phyloP scores from a whole-genome alignment of 2,329 filamentous ascomycete species.

The Alternaria infectoria region DNA sequence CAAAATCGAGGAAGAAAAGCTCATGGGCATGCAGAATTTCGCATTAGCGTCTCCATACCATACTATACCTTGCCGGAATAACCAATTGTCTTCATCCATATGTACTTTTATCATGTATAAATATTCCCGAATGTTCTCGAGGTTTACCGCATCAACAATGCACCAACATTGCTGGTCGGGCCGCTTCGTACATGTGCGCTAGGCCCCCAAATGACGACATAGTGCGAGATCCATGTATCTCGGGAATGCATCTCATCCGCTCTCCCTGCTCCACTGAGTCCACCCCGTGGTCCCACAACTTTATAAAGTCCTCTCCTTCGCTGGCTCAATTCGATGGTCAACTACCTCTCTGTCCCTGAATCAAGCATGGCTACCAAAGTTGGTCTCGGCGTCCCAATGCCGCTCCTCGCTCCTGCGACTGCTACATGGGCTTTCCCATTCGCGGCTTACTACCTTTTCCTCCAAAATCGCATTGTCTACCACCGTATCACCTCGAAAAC shows the following conservation, averaged over 20 bases:
- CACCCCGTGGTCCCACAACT: slow-evolving; percentile 4
- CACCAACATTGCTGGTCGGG: not conserved
- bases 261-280: not conserved
- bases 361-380: slow-evolving; percentile 36
- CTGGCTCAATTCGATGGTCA: slow-evolving; percentile 15
- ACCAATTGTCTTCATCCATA: not conserved
- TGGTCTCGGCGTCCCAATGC: slow-evolving; percentile 42
- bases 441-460: slow-evolving; percentile 50
- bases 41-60: not conserved
- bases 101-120: not conserved
- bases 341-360: slow-evolving; percentile 19
- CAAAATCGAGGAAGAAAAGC: not conserved
- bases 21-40: not conserved
- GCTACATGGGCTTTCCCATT: slow-evolving; percentile 52
- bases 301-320: slow-evolving; percentile 1
- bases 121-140: not conserved
- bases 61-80: not conserved
- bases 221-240: not conserved
- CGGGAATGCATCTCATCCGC: slow-evolving; percentile 1
- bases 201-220: slow-evolving; percentile 20
- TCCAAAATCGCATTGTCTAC: slow-evolving; percentile 49
- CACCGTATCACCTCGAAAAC: slow-evolving; percentile 43
- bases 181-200: slow-evolving; percentile 9
- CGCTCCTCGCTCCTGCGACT: slow-evolving; percentile 44
- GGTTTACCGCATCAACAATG: not conserved